Conservation (phyloP, 768 basidiomycete genomes). For the Pisolithus albus region DNA sequence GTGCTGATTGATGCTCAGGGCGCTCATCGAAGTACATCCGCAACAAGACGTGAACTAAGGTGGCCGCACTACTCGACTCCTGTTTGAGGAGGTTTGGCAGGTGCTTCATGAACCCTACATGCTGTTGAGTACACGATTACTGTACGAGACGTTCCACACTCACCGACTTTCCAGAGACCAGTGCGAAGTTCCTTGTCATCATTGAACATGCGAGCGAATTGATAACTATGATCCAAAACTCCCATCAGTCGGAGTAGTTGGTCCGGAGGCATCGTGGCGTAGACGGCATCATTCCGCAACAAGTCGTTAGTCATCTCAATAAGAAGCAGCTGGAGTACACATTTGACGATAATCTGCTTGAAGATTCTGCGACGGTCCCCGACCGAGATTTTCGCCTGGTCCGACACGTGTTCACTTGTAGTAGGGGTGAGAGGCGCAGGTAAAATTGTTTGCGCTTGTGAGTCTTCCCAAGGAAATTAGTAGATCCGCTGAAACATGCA, state of each 20-base stretch:
- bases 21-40: constrained; percentile 92
- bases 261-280: constrained; percentile 88
- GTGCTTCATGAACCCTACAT: constrained; percentile 96
- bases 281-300: constrained; percentile 86
- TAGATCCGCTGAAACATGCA: not conserved
- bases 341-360: constrained; percentile 99
- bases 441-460: constrained; percentile 61
- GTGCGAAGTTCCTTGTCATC: constrained; percentile 97
- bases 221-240: constrained; percentile 94
- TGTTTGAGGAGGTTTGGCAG: constrained; percentile 96
- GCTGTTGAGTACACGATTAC: constrained; percentile 3
- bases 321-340: constrained; percentile 89
- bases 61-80: constrained; percentile 95
- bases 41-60: constrained; percentile 84
- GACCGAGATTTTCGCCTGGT: constrained; percentile 47
- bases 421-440: constrained; percentile 83
- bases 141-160: constrained; percentile 31
- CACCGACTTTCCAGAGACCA: constrained; percentile 98
- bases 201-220: constrained; percentile 95
- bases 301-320: constrained; percentile 98
- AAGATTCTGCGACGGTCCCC: constrained; percentile 79
- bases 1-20: constrained; percentile 78
- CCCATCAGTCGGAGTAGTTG: constrained; percentile 92
- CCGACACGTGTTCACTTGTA: constrained; percentile 41
- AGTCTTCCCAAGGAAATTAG: constrained; percentile 38